A percentile compares a stretch with the other conserved stretches of the same genome.
Evolutionary conservation across 108 stramenopile genomes (phyloP).

Genomic region (Skeletonema potamos): DNA sequence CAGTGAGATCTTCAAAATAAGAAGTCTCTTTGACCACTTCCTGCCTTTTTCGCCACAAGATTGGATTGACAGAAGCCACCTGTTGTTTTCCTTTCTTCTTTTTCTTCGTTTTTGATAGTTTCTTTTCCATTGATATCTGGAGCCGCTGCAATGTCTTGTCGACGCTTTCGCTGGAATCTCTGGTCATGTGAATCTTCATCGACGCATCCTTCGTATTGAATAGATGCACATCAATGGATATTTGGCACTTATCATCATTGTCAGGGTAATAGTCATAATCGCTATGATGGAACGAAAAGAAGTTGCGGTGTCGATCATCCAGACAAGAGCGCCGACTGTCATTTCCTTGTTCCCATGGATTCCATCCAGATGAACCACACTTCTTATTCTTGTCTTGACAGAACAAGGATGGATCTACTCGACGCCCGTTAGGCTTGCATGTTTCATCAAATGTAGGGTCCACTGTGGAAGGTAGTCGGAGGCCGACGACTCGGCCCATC

Average conservation of each 20-base stretch:
- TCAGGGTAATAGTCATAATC: constrained; percentile 15
- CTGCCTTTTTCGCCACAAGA: neutral
- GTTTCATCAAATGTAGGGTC: constrained; percentile 11
- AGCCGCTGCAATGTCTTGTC: constrained; percentile 23
- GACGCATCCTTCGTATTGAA: neutral
- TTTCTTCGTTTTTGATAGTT: constrained; percentile 15
- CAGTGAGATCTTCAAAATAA: neutral
- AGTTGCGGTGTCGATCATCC: neutral
- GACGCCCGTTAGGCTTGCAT: constrained; percentile 10
- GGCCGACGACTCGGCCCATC: constrained; percentile 18
- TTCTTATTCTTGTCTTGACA: neutral
- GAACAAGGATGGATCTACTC: constrained; percentile 16
- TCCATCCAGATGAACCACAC: neutral
- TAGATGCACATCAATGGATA: neutral
- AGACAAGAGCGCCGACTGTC: neutral
- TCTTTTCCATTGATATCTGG: constrained; percentile 36
- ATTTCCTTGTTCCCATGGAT: constrained; percentile 6
- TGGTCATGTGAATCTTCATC: constrained; percentile 34
- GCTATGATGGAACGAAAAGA: neutral
- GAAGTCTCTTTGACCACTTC: neutral
- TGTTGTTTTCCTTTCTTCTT: neutral
- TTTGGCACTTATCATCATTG: neutral
- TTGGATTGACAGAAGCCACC: neutral
- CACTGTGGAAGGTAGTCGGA: constrained; percentile 10
- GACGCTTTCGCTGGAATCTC: constrained; percentile 26